Conservation (phyloP, 2,329 filamentous ascomycete species). For the Teratosphaeria destructans region DNA sequence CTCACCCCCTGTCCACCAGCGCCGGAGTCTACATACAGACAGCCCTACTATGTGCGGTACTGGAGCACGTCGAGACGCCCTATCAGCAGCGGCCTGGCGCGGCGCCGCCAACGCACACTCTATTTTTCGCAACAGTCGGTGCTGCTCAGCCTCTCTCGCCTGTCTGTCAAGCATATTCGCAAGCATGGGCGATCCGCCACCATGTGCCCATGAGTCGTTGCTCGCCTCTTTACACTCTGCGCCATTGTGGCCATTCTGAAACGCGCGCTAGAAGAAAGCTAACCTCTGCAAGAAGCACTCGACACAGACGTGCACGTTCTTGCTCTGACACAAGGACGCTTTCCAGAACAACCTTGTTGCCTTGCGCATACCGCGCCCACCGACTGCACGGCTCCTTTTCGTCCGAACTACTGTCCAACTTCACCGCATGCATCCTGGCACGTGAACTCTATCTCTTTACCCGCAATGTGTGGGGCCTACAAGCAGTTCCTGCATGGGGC, state of each 20-base stretch:
- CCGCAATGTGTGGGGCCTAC: constrained; percentile 8
- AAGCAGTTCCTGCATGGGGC: constrained; percentile 17
- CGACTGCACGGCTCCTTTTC: not conserved
- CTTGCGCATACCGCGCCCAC: not conserved
- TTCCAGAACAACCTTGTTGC: not conserved
- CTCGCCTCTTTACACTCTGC: not conserved
- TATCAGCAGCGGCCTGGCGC: not conserved
- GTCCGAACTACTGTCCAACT: not conserved
- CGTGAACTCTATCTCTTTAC: constrained; percentile 1
- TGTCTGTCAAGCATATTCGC: constrained; percentile 13
- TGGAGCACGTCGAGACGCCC: not conserved
- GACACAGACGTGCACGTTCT: not conserved
- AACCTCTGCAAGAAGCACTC: not conserved
- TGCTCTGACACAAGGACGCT: not conserved
- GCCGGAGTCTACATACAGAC: not conserved
- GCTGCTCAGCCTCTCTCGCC: constrained; percentile 12
- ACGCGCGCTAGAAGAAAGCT: constrained; percentile 4
- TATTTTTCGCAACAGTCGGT: constrained; percentile 7
- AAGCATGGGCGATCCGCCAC: constrained; percentile 6
- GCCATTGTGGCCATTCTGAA: constrained; percentile 11
- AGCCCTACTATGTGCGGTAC: constrained; percentile 1
- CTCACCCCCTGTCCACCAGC: not conserved
- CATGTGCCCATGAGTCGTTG: not conserved
- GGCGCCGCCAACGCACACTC: not conserved
- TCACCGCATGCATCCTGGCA: constrained; percentile 1